Evolutionary conservation across 768 basidiomycete genomes (phyloP).

Genomic region (Leccinum broughii): DNA sequence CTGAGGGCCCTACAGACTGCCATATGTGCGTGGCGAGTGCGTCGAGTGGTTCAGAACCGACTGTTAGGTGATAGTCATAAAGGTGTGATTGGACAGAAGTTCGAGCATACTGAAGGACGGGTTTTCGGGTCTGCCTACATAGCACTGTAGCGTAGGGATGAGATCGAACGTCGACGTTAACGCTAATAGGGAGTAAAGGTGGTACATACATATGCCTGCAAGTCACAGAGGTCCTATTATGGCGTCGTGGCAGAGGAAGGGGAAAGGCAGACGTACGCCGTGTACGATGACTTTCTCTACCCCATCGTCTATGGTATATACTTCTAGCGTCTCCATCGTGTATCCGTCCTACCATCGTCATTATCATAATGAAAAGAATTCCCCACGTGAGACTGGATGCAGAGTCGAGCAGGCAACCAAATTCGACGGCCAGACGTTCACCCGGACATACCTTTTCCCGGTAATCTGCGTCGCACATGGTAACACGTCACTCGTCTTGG

Average conservation of each 20-base stretch:
- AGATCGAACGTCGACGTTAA: neutral
- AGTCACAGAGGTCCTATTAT: neutral
- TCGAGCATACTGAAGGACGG: slow-evolving; percentile 75
- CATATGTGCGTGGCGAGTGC: slow-evolving; percentile 68
- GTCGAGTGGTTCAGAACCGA: slow-evolving; percentile 81
- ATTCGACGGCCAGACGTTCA: neutral
- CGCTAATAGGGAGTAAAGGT: neutral
- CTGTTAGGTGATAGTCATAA: slow-evolving; percentile 38
- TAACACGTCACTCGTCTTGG: neutral
- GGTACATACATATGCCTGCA: slow-evolving; percentile 52
- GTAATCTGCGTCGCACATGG: slow-evolving; percentile 51
- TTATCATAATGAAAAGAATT: neutral
- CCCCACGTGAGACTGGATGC: neutral
- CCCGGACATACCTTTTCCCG: slow-evolving; percentile 68
- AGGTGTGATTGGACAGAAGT: neutral
- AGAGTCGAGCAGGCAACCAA: neutral
- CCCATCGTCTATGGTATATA: slow-evolving; percentile 58
- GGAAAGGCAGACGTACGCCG: slow-evolving; percentile 36
- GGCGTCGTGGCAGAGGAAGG: neutral
- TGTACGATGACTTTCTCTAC: slow-evolving; percentile 56
- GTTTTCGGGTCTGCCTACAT: slow-evolving; percentile 85
- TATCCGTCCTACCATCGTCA: slow-evolving; percentile 72
- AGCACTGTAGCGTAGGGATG: slow-evolving; percentile 52
- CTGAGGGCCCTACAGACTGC: slow-evolving; percentile 80
- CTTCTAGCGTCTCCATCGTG: slow-evolving; percentile 74